Conservation (phyloP, 129 eudicot genomes). For the Glebionis coronaria region DNA sequence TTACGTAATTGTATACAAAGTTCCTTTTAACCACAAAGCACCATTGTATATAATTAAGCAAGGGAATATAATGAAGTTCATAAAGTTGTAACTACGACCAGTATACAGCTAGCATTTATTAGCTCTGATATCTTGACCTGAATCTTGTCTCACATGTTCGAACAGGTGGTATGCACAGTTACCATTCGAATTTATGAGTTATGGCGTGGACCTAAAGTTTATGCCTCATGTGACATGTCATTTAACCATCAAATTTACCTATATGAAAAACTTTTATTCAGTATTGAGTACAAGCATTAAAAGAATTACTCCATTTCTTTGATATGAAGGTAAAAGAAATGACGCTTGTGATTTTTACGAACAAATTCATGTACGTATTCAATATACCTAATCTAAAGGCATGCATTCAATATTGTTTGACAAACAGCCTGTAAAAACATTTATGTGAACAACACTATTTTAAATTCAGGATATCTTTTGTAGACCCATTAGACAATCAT, state of each 20-base stretch:
- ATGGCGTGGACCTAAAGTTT: background rate
- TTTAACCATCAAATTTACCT: background rate
- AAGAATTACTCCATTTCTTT: background rate
- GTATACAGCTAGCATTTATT: background rate
- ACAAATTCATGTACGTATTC: background rate
- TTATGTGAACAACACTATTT: no score
- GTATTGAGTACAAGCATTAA: background rate
- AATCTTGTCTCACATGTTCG: conserved; percentile 7
- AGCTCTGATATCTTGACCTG: conserved; percentile 1
- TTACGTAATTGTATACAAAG: background rate
- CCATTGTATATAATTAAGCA: background rate
- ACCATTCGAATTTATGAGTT: background rate
- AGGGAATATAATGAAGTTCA: background rate
- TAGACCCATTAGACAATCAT: no score
- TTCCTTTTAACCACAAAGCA: no score
- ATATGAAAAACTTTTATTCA: no score
- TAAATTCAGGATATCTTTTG: no score
- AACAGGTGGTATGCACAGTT: background rate
- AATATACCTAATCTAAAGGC: background rate
- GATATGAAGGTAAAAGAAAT: background rate
- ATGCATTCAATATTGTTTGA: background rate
- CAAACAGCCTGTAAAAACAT: no score
- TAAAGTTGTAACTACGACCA: background rate
- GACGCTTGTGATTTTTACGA: background rate
- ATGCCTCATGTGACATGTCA: no score